phyloP scores from a whole-genome alignment of 352 stramenopile genomes.

The Pythium plurisporium region DNA sequence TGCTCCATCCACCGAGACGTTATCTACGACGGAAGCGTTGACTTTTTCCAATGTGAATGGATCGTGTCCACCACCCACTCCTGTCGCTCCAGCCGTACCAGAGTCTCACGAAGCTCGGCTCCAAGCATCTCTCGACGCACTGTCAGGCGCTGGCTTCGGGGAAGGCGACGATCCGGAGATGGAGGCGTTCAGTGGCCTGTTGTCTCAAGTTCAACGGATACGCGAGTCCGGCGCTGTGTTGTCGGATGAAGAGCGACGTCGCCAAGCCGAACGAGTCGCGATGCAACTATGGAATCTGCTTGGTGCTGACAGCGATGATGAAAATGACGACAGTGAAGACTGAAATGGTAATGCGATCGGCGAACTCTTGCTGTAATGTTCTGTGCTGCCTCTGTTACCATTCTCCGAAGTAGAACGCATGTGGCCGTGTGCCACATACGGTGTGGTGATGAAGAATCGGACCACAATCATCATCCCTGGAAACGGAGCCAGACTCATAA shows the following conservation, averaged over 20 bases:
- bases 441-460: no score
- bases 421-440: no score
- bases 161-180: conserved; percentile 45
- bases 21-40: background rate
- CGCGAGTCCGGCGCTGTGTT: conserved; percentile 47
- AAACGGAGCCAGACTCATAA: no score
- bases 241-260: conserved; percentile 56
- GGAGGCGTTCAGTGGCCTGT: conserved; percentile 52
- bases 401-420: no score
- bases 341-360: no score
- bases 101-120: conserved; percentile 30
- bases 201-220: conserved; percentile 64
- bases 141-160: conserved; percentile 10
- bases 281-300: conserved; percentile 76
- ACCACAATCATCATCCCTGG: no score
- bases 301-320: conserved; percentile 34
- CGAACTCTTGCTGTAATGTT: background rate
- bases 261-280: conserved; percentile 64
- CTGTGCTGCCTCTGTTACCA: no score
- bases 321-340: no score
- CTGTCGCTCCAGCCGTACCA: background rate
- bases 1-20: background rate
- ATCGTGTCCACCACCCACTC: background rate
- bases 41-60: no score
- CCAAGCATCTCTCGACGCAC: conserved; percentile 39